Evolutionary conservation across 2,329 filamentous ascomycete genomes (phyloP).

Genomic region (Diaporthe caulivora): DNA sequence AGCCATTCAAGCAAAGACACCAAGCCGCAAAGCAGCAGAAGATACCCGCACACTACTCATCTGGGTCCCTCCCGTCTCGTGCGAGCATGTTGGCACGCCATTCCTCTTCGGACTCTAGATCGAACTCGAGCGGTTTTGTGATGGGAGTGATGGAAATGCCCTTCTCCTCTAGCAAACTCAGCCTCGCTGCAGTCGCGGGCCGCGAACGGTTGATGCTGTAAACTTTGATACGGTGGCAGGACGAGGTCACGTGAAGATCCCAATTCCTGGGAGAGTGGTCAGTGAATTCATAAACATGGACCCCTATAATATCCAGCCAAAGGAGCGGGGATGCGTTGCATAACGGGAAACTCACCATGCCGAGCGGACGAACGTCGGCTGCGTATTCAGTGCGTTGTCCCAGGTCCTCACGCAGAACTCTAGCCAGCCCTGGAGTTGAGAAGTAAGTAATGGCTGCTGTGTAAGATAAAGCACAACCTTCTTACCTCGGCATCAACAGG

Average conservation of each 20-base stretch:
- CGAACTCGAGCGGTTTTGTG: conserved; percentile 64
- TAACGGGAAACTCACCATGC: conserved; percentile 55
- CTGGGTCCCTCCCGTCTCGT: conserved; percentile 55
- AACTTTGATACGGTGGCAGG: conserved; percentile 70
- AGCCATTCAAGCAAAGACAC: background rate
- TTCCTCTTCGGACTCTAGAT: conserved; percentile 61
- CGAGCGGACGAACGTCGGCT: conserved; percentile 65
- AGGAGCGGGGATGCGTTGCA: too few species aligned
- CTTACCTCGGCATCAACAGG: conserved; percentile 70
- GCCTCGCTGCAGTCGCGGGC: conserved; percentile 59
- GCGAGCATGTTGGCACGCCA: conserved; percentile 57
- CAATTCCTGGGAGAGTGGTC: conserved; percentile 62
- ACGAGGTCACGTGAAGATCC: conserved; percentile 74
- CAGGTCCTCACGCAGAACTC: conserved; percentile 71
- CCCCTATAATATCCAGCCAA: too few species aligned
- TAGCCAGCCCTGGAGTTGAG: conserved; percentile 42
- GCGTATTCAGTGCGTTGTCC: conserved; percentile 73
- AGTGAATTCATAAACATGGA: background rate
- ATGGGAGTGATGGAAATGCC: conserved; percentile 64
- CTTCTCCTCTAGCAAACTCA: conserved; percentile 64
- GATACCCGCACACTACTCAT: conserved; percentile 47
- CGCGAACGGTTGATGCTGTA: conserved; percentile 72
- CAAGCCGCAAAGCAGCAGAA: background rate
- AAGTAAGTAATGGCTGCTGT: too few species aligned
- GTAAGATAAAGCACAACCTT: too few species aligned